A percentile compares a stretch with the other conserved stretches of the same genome.
Evolutionary conservation across 345 rosid genomes (phyloP).

Genomic region (Salix viminalis): DNA sequence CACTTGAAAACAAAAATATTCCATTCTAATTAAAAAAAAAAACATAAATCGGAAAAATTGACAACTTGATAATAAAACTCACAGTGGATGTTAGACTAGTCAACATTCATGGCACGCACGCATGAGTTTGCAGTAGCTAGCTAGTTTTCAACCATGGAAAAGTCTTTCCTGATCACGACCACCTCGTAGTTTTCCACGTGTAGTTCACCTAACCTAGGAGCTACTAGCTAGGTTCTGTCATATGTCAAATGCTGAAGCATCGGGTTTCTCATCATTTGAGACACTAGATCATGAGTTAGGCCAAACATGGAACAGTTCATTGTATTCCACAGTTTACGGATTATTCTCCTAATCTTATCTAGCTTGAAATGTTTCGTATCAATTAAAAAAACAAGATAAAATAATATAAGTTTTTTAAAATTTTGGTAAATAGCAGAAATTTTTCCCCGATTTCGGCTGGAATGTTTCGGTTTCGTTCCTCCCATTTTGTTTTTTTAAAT

Average conservation of each 20-base stretch:
- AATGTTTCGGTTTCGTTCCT: too few species aligned
- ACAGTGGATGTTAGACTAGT: conserved; percentile 29
- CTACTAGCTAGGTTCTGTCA: conserved; percentile 31
- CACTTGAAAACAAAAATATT: too few species aligned
- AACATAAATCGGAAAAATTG: too few species aligned
- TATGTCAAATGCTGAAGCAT: conserved; percentile 45
- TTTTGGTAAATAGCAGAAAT: too few species aligned
- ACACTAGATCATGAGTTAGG: conserved; percentile 35
- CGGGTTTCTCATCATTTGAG: conserved; percentile 29
- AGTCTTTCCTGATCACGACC: conserved; percentile 40
- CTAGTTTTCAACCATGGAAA: conserved; percentile 23
- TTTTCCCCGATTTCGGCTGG: accelerated
- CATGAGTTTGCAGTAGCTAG: conserved; percentile 14
- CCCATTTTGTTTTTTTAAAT: too few species aligned
- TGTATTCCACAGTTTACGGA: conserved; percentile 4
- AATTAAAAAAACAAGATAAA: too few species aligned
- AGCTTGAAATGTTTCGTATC: too few species aligned
- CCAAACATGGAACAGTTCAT: conserved; percentile 35
- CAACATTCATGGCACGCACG: conserved; percentile 26
- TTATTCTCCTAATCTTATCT: conserved; percentile 7
- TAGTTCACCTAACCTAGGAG: conserved; percentile 57
- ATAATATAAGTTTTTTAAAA: too few species aligned
- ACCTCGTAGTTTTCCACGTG: conserved; percentile 66
- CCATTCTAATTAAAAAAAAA: too few species aligned
- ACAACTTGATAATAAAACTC: not conserved